Percentiles rank a stretch among this genome's conserved stretches.
Evolutionary conservation across 306 rosid species (phyloP).

Genomic region (Fagus crenata): DNA sequence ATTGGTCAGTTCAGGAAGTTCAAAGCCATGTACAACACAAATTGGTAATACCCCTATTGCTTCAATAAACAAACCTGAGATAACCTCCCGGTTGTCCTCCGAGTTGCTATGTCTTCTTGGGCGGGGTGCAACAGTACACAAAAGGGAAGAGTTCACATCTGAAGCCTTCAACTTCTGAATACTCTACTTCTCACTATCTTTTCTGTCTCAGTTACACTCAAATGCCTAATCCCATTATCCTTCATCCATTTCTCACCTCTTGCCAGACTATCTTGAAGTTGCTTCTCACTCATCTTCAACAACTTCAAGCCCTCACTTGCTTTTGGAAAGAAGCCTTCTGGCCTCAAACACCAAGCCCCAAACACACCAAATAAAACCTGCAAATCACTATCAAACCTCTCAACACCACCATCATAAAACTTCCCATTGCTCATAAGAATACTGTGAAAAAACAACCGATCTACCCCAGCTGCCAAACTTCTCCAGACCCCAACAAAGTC

Average conservation of each 20-base stretch:
- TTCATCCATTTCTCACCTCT: slow-evolving; percentile 72
- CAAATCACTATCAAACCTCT: slow-evolving; percentile 65
- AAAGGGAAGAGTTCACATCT: background rate
- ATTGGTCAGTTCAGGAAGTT: slow-evolving; percentile 40
- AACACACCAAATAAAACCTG: slow-evolving; percentile 81
- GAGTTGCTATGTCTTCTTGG: background rate
- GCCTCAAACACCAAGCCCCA: slow-evolving; percentile 81
- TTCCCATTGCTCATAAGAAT: slow-evolving; percentile 60
- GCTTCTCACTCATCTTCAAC: slow-evolving; percentile 60
- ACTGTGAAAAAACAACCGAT: slow-evolving; percentile 55
- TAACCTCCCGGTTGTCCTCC: background rate
- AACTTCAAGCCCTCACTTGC: slow-evolving; percentile 68
- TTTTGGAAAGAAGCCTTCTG: slow-evolving; percentile 83
- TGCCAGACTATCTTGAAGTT: slow-evolving; percentile 43
- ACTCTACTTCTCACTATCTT: slow-evolving; percentile 69
- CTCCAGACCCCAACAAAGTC: slow-evolving; percentile 88
- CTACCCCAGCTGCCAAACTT: slow-evolving; percentile 77
- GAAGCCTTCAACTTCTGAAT: slow-evolving; percentile 45
- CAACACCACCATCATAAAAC: slow-evolving; percentile 63
- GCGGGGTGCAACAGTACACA: background rate
- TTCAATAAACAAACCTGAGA: slow-evolving; percentile 27
- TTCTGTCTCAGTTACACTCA: slow-evolving; percentile 59
- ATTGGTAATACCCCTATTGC: background rate
- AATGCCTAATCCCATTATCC: slow-evolving; percentile 55
- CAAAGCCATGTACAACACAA: slow-evolving; percentile 37